Base-by-base conservation (phyloP, 805 yeast genomes). In the Kuraishia cidri region DNA sequence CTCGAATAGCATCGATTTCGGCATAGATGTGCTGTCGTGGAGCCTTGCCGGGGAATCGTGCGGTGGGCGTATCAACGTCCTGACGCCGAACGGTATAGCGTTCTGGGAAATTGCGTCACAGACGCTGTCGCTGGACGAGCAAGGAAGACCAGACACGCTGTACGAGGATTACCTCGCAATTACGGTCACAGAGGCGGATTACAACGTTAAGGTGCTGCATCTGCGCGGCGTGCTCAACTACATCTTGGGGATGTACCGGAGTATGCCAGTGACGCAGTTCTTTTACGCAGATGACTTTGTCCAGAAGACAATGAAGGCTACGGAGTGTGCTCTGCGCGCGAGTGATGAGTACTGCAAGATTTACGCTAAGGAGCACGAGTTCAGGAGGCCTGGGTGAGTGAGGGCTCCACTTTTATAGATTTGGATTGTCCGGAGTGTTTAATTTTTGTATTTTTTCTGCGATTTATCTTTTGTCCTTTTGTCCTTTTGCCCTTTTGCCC, bases 1-100 rank as follows among this genome's bases (percentile, higher is more conserved):
- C 36, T 44, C 55, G 2, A 41, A 44, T 5, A 42, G 52, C 19
- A 24, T 64, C 9, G 65, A 65, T 34, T 59, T 62, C 37, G 54
- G 52, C 5, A 36, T 55, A 23, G 52, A 56, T 16, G 56, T 61
- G 10, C 45, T 49, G 22, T 48, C 57, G 4, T 56, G 54, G 53
- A 43, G 44, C 10, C 30, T 9, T 17, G 21, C 16, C 7, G 14
- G 8, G 9, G 16, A n/a, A 5, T 17, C 19, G 8, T 27, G 30
- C 21, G 16, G 30, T n/a, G 30, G 30, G 12, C 30, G 30, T 17
- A 27, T 27, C 12, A 27, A 27, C 19, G 30, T 27, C 10, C 21
- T 27, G 7, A 27, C 30, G 4, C 30, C 30, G 5, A 16, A 16
- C 19, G 19, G 21, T n/a, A 27, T 27, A 3, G 16, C 30, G 8